Evolutionary conservation across 2,329 filamentous ascomycete genomes (phyloP), one percentile per base, ranked within the genome.

Genomic region (Triangularia verruculosa): DNA sequence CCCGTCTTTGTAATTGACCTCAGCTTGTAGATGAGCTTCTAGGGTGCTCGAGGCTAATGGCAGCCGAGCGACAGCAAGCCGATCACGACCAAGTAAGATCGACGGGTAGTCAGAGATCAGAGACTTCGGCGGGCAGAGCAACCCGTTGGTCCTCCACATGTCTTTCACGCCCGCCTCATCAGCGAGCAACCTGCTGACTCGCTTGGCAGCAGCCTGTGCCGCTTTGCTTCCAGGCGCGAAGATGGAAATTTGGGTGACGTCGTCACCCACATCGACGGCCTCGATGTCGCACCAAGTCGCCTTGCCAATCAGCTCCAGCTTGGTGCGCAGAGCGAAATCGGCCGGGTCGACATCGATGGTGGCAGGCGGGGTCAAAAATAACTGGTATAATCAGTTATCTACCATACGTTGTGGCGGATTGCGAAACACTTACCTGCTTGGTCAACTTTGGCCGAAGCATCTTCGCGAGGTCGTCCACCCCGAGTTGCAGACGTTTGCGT

Each of bases 301-400:
- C 2, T 11, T 20, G 25, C 55, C 61, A 3, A 68, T 61, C 13
- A 64, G 60, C 6, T 53, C 20, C 30, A 70, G 11, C 3, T 61
- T 11, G 0, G 60, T 51, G 24, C 52, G 28, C 25, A 62, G 22
- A 27, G 65, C 61, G 22, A 59, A 39, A 30, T 66, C 59, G 7
- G 54, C 52, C 1, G 57, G 61, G 43, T 70, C 67, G 53, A 67
- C 12, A 25, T 64, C 60, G 43, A 64, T 64, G 22, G 20, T 27
- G 22, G 11, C 2, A 24, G 51, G 51, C 8, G 51, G 51, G n/a
- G 25, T n/a, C 8, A 54, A 24, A 27, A 54, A 54, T 4, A n/a
- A 1, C 51, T 54, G 25, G 51, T 9, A 8, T 6, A 12, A 13
- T 54, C n/a, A 54, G 25, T 54, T 13, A 27, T 15, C 6, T n/a